Evolutionary conservation across 805 yeast species (phyloP).

Genomic region (Deakozyma indianensis): DNA sequence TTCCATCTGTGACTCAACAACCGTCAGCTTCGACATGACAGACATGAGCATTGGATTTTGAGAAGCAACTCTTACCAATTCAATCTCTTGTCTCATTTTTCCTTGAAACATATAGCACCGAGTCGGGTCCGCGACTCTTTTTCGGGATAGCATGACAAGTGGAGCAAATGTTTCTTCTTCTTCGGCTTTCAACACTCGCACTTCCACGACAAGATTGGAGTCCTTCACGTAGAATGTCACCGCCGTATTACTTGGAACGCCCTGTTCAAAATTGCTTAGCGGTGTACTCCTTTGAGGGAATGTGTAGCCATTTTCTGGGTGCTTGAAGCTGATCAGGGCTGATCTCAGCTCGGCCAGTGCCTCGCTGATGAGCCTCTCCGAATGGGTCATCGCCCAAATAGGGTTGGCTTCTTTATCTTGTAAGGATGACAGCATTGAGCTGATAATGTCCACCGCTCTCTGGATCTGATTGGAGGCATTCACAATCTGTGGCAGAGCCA

Average conservation of each 20-base stretch:
- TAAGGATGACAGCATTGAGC: not conserved
- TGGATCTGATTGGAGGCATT: slow-evolving; percentile 2
- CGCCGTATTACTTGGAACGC: not conserved
- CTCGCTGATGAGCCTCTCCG: not conserved
- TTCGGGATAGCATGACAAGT: not conserved
- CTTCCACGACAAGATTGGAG: not conserved
- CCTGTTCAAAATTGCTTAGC: not conserved
- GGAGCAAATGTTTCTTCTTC: not conserved
- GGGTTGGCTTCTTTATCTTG: not conserved
- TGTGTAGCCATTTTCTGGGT: not conserved
- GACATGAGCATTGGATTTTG: slow-evolving; percentile 1
- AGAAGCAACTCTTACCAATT: not conserved
- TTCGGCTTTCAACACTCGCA: not conserved
- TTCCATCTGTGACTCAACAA: not conserved
- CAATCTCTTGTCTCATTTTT: not conserved
- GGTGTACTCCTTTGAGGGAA: not conserved
- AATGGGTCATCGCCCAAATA: not conserved
- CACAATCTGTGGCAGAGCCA: slow-evolving; percentile 3
- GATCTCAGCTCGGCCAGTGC: not conserved
- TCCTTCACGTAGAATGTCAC: not conserved
- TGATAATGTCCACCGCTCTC: not conserved
- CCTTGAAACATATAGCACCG: not conserved
- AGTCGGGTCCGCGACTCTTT: not conserved
- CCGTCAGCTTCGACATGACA: not conserved
- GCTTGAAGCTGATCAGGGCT: not conserved